Evolutionary conservation across 176 grass and related monocot genomes (phyloP).

Genomic region (Oropetium thomaeum): DNA sequence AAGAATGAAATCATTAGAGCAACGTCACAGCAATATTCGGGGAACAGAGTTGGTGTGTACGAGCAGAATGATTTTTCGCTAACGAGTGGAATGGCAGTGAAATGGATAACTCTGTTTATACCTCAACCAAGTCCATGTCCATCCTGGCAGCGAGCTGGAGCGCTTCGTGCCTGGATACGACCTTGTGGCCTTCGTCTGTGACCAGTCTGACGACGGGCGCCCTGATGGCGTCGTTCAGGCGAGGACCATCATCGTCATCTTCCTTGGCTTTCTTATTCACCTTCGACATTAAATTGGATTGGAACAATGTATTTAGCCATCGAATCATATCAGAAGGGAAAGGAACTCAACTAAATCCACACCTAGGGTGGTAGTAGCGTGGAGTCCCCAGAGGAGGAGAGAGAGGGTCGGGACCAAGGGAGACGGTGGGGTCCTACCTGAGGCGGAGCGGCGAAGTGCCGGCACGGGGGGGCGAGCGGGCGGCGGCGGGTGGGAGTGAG

Average conservation of each 20-base stretch:
- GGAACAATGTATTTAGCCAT: background rate
- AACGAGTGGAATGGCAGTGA: background rate
- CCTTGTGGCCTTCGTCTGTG: conserved; percentile 27
- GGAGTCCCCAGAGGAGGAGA: background rate
- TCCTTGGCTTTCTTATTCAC: conserved; percentile 33
- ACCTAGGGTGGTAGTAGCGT: background rate
- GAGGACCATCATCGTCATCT: background rate
- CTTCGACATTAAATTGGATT: background rate
- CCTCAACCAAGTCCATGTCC: conserved; percentile 48
- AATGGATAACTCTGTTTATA: background rate
- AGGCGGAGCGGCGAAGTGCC: conserved; percentile 33
- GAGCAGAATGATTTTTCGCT: background rate
- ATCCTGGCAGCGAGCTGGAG: conserved; percentile 31
- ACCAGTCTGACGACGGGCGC: conserved; percentile 35
- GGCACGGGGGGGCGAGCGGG: background rate
- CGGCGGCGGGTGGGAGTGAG: background rate
- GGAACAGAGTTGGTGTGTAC: background rate
- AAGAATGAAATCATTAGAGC: background rate
- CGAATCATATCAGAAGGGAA: background rate
- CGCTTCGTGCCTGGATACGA: conserved; percentile 47
- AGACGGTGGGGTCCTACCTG: background rate
- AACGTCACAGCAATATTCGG: background rate
- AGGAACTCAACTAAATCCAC: background rate
- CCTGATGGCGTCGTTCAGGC: conserved; percentile 47
- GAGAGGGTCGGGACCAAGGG: background rate